phyloP scores from a whole-genome alignment of 2,329 filamentous ascomycete genomes.

The Curvularia spicifera region DNA sequence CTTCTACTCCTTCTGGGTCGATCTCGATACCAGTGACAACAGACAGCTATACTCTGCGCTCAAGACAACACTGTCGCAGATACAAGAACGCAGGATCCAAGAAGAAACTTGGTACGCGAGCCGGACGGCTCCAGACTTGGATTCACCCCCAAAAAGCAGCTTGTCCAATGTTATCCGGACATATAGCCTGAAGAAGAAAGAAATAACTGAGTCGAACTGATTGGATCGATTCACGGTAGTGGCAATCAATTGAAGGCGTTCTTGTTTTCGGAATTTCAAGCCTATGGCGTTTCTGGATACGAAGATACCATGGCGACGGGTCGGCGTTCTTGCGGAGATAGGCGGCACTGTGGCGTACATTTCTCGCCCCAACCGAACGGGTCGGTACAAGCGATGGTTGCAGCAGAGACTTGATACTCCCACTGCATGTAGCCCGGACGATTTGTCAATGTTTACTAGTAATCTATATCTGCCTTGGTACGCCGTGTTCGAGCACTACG shows the following conservation, averaged over 20 bases:
- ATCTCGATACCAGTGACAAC: constrained; percentile 46
- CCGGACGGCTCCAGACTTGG: not conserved
- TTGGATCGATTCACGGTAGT: not conserved
- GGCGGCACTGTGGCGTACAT: not conserved
- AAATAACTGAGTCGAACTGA: not conserved
- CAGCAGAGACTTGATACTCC: not conserved
- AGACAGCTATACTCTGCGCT: constrained; percentile 44
- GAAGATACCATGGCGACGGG: constrained; percentile 5
- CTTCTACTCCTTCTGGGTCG: constrained; percentile 49
- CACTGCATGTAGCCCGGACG: not conserved
- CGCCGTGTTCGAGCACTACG: not conserved
- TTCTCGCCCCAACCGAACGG: not conserved
- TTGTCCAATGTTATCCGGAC: constrained; percentile 1
- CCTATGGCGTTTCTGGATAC: constrained; percentile 3
- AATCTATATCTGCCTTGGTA: not conserved
- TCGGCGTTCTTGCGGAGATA: not conserved
- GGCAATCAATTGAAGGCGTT: not conserved
- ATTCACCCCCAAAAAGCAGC: not conserved
- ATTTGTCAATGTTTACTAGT: constrained; percentile 1
- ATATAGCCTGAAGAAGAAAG: constrained; percentile 3
- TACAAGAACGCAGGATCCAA: constrained; percentile 30
- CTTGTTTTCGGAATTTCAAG: not conserved
- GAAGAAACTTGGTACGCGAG: not conserved
- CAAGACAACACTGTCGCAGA: constrained; percentile 44
- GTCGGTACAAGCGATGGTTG: not conserved